Percentiles rank a stretch among this genome's conserved stretches.
Evolutionary conservation across 495 filamentous ascomycete species (phyloP).

Genomic region (Amorphotheca resinae): DNA sequence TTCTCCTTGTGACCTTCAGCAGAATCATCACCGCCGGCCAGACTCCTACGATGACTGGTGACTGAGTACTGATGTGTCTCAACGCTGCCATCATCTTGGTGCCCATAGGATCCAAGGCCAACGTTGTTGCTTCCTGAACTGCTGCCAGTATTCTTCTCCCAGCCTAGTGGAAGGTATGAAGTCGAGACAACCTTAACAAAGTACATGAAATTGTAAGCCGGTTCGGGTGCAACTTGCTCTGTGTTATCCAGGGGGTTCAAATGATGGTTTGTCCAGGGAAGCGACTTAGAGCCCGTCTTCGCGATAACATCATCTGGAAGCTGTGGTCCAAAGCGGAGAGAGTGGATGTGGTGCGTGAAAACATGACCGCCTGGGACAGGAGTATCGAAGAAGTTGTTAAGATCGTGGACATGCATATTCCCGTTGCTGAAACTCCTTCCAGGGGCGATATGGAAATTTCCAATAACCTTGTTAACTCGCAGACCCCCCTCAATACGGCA

Average conservation of each 20-base stretch:
- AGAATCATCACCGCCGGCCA: slow-evolving; percentile 68
- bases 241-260: slow-evolving; percentile 83
- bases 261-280: slow-evolving; percentile 80
- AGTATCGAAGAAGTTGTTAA: slow-evolving; percentile 78
- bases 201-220: slow-evolving; percentile 95
- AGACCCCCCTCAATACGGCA: slow-evolving; percentile 90
- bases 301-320: slow-evolving; percentile 61
- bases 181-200: slow-evolving; percentile 97
- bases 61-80: slow-evolving; percentile 98
- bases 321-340: slow-evolving; percentile 86
- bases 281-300: slow-evolving; percentile 40
- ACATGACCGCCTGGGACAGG: slow-evolving; percentile 55
- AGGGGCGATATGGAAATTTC: slow-evolving; percentile 97
- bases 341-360: slow-evolving; percentile 83
- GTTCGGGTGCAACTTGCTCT: slow-evolving; percentile 62
- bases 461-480: slow-evolving; percentile 93
- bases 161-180: slow-evolving; percentile 81
- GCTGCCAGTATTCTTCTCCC: slow-evolving; percentile 33
- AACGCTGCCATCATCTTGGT: slow-evolving; percentile 58
- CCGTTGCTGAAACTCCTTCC: slow-evolving; percentile 87
- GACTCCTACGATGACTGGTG: slow-evolving; percentile 82
- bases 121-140: slow-evolving; percentile 34
- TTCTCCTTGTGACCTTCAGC: slow-evolving; percentile 82
- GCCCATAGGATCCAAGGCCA: slow-evolving; percentile 52
- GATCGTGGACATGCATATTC: slow-evolving; percentile 94